phyloP scores from a whole-genome alignment of 2,329 filamentous ascomycete genomes.

The Aspergillus sclerotialis region DNA sequence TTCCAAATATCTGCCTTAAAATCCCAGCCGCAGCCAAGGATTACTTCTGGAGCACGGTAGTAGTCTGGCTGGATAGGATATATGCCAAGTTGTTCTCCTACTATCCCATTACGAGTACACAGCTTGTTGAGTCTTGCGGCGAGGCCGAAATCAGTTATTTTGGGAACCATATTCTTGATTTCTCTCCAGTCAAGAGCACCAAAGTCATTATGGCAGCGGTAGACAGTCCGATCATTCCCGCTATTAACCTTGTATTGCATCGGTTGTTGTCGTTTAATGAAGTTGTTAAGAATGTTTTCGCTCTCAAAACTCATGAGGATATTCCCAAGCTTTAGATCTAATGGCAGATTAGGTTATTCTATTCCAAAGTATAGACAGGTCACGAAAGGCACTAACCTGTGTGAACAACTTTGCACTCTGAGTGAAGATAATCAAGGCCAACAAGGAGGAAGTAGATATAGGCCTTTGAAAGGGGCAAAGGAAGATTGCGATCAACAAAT shows the following conservation, averaged over 20 bases:
- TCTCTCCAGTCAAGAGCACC: constrained; percentile 13
- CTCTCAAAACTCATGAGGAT: constrained; percentile 27
- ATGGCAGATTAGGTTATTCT: neutral
- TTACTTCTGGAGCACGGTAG: constrained; percentile 30
- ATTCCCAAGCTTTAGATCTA: constrained; percentile 36
- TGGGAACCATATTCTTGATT: constrained; percentile 14
- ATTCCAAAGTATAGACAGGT: neutral
- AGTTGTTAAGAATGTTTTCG: constrained; percentile 5
- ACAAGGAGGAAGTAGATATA: constrained; percentile 29
- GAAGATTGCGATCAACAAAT: constrained; percentile 19
- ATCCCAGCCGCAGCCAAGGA: constrained; percentile 27
- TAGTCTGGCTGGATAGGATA: constrained; percentile 36
- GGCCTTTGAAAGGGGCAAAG: constrained; percentile 21
- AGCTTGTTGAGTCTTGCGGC: constrained; percentile 7
- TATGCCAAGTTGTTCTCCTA: no score
- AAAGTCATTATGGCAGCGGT: constrained; percentile 22
- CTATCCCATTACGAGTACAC: no score
- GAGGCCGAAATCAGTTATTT: constrained; percentile 26
- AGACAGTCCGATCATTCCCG: constrained; percentile 20
- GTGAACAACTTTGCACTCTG: constrained; percentile 33
- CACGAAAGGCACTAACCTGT: constrained; percentile 20
- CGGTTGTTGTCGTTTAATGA: constrained; percentile 13
- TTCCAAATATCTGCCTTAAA: constrained; percentile 33
- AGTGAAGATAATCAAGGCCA: constrained; percentile 36
- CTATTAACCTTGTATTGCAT: constrained; percentile 19